Conservation (phyloP, 164 flowering plant genomes). For the Magnolia sinica region DNA sequence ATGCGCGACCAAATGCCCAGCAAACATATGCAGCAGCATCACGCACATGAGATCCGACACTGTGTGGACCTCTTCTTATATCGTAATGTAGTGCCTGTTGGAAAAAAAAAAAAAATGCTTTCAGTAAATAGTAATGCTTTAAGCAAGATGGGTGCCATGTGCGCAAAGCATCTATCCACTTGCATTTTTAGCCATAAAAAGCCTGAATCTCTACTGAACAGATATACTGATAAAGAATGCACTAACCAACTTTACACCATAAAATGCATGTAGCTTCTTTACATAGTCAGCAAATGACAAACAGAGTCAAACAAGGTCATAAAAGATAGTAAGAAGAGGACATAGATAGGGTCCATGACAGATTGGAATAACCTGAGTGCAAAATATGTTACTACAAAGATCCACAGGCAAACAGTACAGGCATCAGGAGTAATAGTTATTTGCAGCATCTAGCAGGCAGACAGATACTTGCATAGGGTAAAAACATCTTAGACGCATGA, state of each 20-base stretch:
- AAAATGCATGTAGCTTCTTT: not conserved
- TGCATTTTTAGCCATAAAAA: too few species aligned
- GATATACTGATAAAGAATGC: not conserved
- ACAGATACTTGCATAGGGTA: too few species aligned
- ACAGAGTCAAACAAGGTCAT: not conserved
- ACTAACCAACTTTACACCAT: not conserved
- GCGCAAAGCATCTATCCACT: too few species aligned
- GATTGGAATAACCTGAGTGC: too few species aligned
- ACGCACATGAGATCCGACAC: slow-evolving; percentile 97
- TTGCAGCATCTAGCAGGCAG: too few species aligned
- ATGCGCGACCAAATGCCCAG: slow-evolving; percentile 99
- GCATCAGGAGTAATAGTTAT: not conserved
- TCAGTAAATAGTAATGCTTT: too few species aligned
- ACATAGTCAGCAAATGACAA: not conserved
- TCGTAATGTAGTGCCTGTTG: slow-evolving; percentile 94
- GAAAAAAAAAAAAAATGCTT: not conserved
- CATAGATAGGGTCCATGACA: not conserved
- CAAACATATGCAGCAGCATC: slow-evolving; percentile 99
- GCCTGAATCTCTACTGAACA: not conserved
- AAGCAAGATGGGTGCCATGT: too few species aligned
- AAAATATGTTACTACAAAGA: not conserved
- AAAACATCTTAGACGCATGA: too few species aligned
- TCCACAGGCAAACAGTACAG: not conserved
- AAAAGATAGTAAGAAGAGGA: not conserved
- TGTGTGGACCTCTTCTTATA: slow-evolving; percentile 93